Conservation (phyloP, 441 rosid species). For the Erysimum cheiri region DNA sequence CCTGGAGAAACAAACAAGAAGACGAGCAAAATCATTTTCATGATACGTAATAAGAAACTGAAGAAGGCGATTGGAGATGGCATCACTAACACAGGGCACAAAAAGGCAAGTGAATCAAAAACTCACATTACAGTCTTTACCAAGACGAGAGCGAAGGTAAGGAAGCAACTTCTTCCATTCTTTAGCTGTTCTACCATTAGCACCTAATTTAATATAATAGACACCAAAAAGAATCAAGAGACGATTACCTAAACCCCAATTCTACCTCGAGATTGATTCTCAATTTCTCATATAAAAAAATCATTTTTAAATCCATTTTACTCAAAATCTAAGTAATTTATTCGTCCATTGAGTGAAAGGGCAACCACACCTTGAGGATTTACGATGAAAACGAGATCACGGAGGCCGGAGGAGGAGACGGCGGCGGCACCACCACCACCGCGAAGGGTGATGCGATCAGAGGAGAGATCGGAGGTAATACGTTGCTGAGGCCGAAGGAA, state of each 20-base stretch:
- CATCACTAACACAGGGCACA: constrained; percentile 23
- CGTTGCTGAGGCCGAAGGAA: constrained; percentile 46
- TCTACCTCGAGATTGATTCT: constrained; percentile 1
- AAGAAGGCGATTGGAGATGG: background rate
- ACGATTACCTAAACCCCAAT: constrained; percentile 1
- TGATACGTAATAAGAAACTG: background rate
- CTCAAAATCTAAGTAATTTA: constrained; percentile 16
- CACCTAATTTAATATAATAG: constrained; percentile 58
- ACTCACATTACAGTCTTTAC: constrained; percentile 77
- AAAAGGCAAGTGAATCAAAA: constrained; percentile 3
- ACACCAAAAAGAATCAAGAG: background rate
- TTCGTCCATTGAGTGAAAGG: constrained; percentile 16
- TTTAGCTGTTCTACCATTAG: constrained; percentile 90
- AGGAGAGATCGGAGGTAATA: constrained; percentile 43
- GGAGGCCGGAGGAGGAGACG: constrained; percentile 61
- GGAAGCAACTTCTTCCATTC: constrained; percentile 96
- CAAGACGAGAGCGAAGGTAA: constrained; percentile 77
- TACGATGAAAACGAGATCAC: constrained; percentile 92
- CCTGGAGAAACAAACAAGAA: constrained; percentile 51
- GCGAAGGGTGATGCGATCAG: constrained; percentile 51
- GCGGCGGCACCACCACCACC: constrained; percentile 30
- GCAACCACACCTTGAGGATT: constrained; percentile 75
- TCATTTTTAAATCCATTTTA: background rate
- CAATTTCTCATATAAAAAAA: constrained; percentile 24
- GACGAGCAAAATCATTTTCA: background rate